Conservation (phyloP, 2,329 filamentous ascomycete genomes). For the Emergomyces orientalis region DNA sequence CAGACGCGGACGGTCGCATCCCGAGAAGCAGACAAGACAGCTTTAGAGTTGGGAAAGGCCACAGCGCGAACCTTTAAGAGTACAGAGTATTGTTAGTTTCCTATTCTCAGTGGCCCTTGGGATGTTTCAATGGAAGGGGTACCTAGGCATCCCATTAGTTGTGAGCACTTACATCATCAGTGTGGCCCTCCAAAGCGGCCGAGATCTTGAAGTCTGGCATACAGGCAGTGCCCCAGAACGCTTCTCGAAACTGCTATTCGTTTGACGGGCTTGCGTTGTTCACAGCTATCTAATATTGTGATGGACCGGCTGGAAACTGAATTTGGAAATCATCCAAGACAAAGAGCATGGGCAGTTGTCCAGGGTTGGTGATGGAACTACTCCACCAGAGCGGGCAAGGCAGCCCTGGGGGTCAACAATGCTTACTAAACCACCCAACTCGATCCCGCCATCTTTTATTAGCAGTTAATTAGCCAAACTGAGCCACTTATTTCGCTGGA, state of each 20-base stretch:
- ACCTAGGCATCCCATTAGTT: conserved; percentile 1
- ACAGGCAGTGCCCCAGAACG: conserved; percentile 14
- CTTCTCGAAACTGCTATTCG: not conserved
- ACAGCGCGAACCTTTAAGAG: conserved; percentile 69
- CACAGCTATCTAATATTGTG: not conserved
- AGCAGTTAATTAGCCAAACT: not conserved
- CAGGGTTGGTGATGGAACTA: not conserved
- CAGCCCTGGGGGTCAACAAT: not conserved
- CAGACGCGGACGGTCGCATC: conserved; percentile 85
- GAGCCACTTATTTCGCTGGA: not conserved
- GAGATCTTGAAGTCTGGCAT: conserved; percentile 91
- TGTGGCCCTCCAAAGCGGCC: conserved; percentile 77
- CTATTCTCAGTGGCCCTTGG: not conserved
- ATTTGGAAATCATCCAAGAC: not conserved
- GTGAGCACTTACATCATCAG: conserved; percentile 68
- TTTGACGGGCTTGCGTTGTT: not conserved
- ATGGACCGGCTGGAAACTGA: not conserved
- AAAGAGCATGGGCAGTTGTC: not conserved
- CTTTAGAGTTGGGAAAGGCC: conserved; percentile 61
- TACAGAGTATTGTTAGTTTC: not conserved
- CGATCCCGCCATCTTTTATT: not conserved
- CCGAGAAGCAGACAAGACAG: conserved; percentile 75
- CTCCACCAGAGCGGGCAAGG: not conserved
- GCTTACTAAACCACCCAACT: not conserved
- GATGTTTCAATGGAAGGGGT: conserved; percentile 14